Percentiles rank a stretch among this genome's conserved stretches.
Evolutionary conservation across 1,284 basidiomycete genomes (phyloP).

Genomic region (Sparassis latifolia): DNA sequence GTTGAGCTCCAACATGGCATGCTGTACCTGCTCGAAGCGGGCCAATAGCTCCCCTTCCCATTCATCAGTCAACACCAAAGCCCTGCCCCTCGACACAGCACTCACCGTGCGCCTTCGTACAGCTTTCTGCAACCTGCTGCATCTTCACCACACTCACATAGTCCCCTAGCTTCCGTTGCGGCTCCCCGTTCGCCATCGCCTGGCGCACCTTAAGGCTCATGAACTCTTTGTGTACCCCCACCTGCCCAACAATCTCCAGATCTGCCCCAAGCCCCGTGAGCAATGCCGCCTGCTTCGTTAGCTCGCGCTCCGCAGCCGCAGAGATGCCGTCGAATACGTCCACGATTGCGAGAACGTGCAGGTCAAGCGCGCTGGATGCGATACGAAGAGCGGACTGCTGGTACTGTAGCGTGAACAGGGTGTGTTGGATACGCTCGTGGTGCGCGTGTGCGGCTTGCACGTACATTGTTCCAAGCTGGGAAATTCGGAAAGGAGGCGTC

Average conservation of each 20-base stretch:
- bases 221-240: constrained; percentile 69
- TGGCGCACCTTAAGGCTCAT: constrained; percentile 56
- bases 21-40: constrained; percentile 49
- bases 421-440: constrained; percentile 48
- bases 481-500: constrained; percentile 64
- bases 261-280: constrained; percentile 61
- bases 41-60: constrained; percentile 46
- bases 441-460: constrained; percentile 56
- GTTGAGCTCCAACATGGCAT: constrained; percentile 45
- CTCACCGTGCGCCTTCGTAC: constrained; percentile 63
- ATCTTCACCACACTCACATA: constrained; percentile 76
- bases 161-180: constrained; percentile 65
- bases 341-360: constrained; percentile 59
- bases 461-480: constrained; percentile 58
- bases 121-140: constrained; percentile 71
- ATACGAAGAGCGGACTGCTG: constrained; percentile 65
- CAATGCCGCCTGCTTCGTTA: constrained; percentile 55
- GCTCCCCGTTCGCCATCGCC: constrained; percentile 63
- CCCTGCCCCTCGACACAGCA: constrained; percentile 34
- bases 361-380: constrained; percentile 61
- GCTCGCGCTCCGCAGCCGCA: constrained; percentile 45
- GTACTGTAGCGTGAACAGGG: constrained; percentile 43
- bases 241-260: constrained; percentile 56
- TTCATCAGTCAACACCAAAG: neutral
- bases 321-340: constrained; percentile 66